phyloP scores from a whole-genome alignment of 78 protist genomes.

The Parvularia atlantis region DNA sequence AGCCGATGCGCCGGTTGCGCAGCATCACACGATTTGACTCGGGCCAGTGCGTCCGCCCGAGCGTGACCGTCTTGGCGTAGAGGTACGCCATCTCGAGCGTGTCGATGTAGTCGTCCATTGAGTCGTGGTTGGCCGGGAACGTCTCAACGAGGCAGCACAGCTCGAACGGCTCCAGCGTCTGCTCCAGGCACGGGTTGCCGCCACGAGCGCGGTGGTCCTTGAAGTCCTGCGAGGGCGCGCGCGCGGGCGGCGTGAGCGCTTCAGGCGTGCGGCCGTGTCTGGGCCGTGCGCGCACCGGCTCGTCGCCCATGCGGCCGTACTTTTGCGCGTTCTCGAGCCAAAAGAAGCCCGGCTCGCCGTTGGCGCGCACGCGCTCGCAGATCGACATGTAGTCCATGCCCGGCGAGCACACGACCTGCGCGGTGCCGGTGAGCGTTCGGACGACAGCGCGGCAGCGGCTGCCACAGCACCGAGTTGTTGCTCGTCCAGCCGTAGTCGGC shows the following conservation, averaged over 20 bases:
- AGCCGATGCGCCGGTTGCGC: constrained; percentile 77
- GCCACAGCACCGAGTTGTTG: constrained; percentile 59
- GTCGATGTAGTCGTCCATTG: constrained; percentile 41
- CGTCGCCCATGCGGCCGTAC: constrained; percentile 61
- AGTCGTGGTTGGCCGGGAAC: constrained; percentile 57
- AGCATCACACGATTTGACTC: constrained; percentile 59
- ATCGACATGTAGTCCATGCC: too few species aligned
- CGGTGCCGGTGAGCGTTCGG: too few species aligned
- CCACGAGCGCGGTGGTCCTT: constrained; percentile 56
- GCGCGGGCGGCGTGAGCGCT: not conserved
- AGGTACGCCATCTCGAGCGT: constrained; percentile 62
- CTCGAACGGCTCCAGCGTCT: constrained; percentile 77
- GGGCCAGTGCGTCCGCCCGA: constrained; percentile 76
- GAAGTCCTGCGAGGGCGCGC: too few species aligned
- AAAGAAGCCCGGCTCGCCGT: constrained; percentile 89
- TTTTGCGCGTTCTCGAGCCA: constrained; percentile 77
- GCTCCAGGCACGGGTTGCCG: constrained; percentile 85
- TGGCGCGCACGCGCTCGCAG: constrained; percentile 28
- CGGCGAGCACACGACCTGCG: too few species aligned
- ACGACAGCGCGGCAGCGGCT: too few species aligned
- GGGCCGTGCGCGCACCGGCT: not conserved
- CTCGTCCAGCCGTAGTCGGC: constrained; percentile 65
- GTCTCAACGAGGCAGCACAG: constrained; percentile 83
- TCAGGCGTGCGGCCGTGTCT: constrained; percentile 13
- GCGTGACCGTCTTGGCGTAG: constrained; percentile 83